These are phyloP conservation scores for Sporodiniella umbellata DNA, from an alignment of 371 early-diverging fungal species.

Conservation along the genomic window DNA sequence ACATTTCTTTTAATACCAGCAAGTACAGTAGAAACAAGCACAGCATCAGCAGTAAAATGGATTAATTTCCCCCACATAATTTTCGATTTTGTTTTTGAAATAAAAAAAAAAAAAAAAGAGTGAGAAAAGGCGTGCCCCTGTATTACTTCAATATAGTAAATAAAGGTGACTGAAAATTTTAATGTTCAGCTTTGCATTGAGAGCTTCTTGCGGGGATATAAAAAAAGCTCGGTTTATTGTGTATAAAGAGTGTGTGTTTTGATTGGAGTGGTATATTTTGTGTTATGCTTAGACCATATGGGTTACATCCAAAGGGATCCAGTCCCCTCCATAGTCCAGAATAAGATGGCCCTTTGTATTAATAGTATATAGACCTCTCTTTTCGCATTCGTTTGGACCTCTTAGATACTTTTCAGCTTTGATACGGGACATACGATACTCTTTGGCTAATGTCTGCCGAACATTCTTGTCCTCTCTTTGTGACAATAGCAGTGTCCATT, in stretches of 20 bases:
- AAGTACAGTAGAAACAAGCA: constrained; percentile 69
- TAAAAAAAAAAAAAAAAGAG: constrained; percentile 2
- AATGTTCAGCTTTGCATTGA: too few relatives aligned
- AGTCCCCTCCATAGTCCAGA: constrained; percentile 20
- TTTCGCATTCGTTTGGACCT: constrained; percentile 20
- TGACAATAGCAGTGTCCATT: constrained; percentile 16
- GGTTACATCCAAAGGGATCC: constrained; percentile 24
- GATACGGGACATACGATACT: constrained; percentile 22
- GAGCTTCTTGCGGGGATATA: too few relatives aligned
- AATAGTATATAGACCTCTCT: constrained; percentile 17
- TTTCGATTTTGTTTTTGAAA: neutral
- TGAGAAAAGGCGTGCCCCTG: neutral
- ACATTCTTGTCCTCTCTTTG: neutral
- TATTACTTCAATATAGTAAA: neutral
- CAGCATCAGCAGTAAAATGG: constrained; percentile 69
- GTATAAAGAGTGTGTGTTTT: too few relatives aligned
- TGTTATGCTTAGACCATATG: constrained; percentile 19
- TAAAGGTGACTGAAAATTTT: neutral
- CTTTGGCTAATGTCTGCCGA: constrained; percentile 12
- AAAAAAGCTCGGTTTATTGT: too few relatives aligned
- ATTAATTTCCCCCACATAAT: constrained; percentile 59
- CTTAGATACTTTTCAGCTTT: constrained; percentile 20
- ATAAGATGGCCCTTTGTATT: constrained; percentile 11
- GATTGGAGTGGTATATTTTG: too few relatives aligned
- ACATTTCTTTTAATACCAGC: constrained; percentile 76